Evolutionary conservation across 257 asterid species (phyloP).

Genomic region (Handroanthus guayacan): DNA sequence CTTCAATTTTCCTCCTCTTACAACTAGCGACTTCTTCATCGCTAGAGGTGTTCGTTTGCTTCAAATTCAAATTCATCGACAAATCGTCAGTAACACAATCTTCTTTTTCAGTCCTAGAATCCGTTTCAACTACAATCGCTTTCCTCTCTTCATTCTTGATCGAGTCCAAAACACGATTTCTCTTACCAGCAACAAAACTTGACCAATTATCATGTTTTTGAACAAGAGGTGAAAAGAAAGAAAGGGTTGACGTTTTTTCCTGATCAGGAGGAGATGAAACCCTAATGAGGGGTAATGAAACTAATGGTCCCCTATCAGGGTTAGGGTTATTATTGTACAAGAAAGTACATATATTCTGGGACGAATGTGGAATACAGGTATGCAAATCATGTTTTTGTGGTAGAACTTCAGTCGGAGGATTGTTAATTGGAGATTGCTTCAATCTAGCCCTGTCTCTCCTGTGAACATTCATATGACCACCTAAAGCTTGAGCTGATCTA

Average conservation of each 20-base stretch:
- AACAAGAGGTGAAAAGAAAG: conserved; percentile 45
- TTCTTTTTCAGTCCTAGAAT: conserved; percentile 39
- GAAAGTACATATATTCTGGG: conserved; percentile 48
- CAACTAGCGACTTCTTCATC: conserved; percentile 53
- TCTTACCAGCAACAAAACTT: conserved; percentile 49
- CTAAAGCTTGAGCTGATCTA: conserved; percentile 95
- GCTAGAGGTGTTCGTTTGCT: conserved; percentile 34
- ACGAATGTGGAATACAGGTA: conserved; percentile 39
- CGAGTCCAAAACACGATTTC: conserved; percentile 36
- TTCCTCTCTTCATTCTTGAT: conserved; percentile 45
- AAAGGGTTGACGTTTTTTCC: conserved; percentile 35
- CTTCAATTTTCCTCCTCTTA: conserved; percentile 70
- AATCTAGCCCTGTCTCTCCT: conserved; percentile 90
- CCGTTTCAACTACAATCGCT: conserved; percentile 30
- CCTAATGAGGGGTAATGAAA: conserved; percentile 47
- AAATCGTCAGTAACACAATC: conserved; percentile 49
- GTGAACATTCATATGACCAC: conserved; percentile 97
- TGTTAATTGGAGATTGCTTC: conserved; percentile 58
- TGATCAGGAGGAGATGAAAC: conserved; percentile 54
- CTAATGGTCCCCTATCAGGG: conserved; percentile 34
- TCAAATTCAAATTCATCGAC: conserved; percentile 44
- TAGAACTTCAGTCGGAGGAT: conserved; percentile 42
- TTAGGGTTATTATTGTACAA: conserved; percentile 53
- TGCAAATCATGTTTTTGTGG: conserved; percentile 41
- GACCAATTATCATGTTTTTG: conserved; percentile 51